Evolutionary conservation across 495 filamentous ascomycete species (phyloP), one percentile per base, ranked within the genome.

Genomic region (Parathielavia appendiculata): DNA sequence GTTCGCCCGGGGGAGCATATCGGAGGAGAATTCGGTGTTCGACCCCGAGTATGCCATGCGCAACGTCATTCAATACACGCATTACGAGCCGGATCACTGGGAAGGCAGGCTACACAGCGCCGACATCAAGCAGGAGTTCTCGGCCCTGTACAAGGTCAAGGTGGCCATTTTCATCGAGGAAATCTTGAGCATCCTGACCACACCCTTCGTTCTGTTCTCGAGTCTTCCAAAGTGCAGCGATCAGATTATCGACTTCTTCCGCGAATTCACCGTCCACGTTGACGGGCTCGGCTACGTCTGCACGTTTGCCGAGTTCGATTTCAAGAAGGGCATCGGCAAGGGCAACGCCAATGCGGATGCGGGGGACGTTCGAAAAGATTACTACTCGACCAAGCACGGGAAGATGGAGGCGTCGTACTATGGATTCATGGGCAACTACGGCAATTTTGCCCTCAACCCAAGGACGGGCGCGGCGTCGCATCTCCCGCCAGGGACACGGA

Each of bases 361-460:
- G 6, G 62, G 57, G 35, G 91, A 89, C 66, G 80, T 89, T 9
- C 85, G 92, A 4, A 89, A 91, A 30, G 92, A 97, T 61, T 97
- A 97, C 70, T 97, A 91, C 66, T 84, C 89, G 4, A 89, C 91
- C 50, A 97, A 96, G 66, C 90, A 97, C 64, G 89, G 90, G 60
- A 98, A 98, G 78, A 96, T 98, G 91, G 83, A 92, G 22, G 89
- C 90, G 17, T 97, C 93, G 1, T 92, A 95, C 66, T 88, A 91
- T 62, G 89, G 90, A 6, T 98, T 98, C 68, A 74, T 97, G 52
- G 89, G 95, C 69, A 88, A 95, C 56, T 98, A 98, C 71, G 84
- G 81, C 39, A 77, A 95, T 59, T 97, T 95, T 71, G 84, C 81
- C 36, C 71, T 80, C 41, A 89, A 87, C 66, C 80, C 83, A 35